A percentile compares a stretch with the other conserved stretches of the same genome.
These are phyloP conservation scores for Paspalum notatum DNA, from an alignment of 176 grass and related monocot genomes.

Conservation along the genomic window DNA sequence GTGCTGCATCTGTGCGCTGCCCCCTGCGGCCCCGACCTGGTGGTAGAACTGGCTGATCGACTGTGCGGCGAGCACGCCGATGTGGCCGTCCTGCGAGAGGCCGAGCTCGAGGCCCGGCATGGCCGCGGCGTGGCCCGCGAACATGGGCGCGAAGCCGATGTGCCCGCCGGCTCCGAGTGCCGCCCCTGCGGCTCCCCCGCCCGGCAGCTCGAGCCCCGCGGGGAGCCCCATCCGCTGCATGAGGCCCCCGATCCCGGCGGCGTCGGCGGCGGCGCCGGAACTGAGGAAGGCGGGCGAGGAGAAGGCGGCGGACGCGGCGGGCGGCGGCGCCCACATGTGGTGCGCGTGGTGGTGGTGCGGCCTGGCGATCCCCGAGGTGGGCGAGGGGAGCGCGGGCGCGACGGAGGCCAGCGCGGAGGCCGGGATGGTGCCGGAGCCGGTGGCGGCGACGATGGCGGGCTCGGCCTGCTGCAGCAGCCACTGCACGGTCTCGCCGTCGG, in stretches of 20 bases:
- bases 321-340: conserved; percentile 61
- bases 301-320: conserved; percentile 44
- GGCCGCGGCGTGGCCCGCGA: conserved; percentile 53
- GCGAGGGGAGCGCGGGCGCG: conserved; percentile 53
- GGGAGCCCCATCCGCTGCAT: conserved; percentile 66
- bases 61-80: conserved; percentile 64
- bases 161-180: conserved; percentile 40
- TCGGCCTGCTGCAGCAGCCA: conserved; percentile 90
- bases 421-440: conserved; percentile 71
- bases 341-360: conserved; percentile 53
- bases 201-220: conserved; percentile 48
- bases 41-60: conserved; percentile 73
- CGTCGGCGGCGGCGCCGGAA: conserved; percentile 33
- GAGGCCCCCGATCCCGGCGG: conserved; percentile 45
- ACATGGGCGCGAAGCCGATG: conserved; percentile 74
- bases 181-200: conserved; percentile 23
- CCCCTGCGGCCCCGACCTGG: conserved; percentile 50
- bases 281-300: conserved; percentile 53
- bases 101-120: conserved; percentile 81
- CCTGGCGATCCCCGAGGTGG: conserved; percentile 47
- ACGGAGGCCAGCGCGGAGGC: conserved; percentile 67
- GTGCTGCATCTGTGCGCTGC: conserved; percentile 55
- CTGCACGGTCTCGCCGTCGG: conserved; percentile 90
- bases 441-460: conserved; percentile 80
- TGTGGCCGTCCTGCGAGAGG: conserved; percentile 71